Evolutionary conservation across 306 rosid species (phyloP).

Genomic region (Cicer arietinum): DNA sequence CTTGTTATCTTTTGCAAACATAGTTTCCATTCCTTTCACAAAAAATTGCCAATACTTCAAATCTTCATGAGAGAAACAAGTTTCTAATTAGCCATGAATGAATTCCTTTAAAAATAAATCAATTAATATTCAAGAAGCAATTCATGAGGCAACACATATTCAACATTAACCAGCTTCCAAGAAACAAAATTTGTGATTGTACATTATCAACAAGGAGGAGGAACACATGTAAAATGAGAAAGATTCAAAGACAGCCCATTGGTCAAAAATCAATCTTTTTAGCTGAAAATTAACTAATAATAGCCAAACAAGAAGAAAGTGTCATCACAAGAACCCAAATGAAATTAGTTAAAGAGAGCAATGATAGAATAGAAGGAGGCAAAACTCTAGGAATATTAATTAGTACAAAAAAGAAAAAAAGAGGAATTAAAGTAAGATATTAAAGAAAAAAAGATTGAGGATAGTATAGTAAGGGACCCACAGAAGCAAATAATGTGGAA

Average conservation of each 20-base stretch:
- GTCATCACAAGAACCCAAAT: background rate
- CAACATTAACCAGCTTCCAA: slow-evolving; percentile 51
- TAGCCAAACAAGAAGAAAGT: slow-evolving; percentile 1
- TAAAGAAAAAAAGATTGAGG: background rate
- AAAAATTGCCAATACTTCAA: slow-evolving; percentile 17
- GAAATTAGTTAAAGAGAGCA: background rate
- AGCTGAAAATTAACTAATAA: slow-evolving; percentile 8
- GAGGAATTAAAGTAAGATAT: background rate
- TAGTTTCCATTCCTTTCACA: slow-evolving; percentile 13
- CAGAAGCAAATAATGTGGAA: background rate
- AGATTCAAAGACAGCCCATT: slow-evolving; percentile 44
- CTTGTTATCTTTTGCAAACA: slow-evolving; percentile 27
- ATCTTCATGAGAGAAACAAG: slow-evolving; percentile 12
- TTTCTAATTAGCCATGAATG: background rate
- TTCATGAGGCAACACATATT: background rate
- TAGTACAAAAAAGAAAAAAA: background rate
- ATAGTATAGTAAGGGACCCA: background rate
- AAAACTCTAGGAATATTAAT: background rate
- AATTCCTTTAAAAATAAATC: background rate
- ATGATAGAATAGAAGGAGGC: too few species aligned
- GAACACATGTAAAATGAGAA: slow-evolving; percentile 35
- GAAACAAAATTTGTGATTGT: slow-evolving; percentile 42
- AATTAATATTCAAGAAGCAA: slow-evolving; percentile 20
- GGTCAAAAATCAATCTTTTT: slow-evolving; percentile 31
- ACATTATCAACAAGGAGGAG: slow-evolving; percentile 31